phyloP scores from a whole-genome alignment of 306 rosid genomes.

The Mucuna pruriens region DNA sequence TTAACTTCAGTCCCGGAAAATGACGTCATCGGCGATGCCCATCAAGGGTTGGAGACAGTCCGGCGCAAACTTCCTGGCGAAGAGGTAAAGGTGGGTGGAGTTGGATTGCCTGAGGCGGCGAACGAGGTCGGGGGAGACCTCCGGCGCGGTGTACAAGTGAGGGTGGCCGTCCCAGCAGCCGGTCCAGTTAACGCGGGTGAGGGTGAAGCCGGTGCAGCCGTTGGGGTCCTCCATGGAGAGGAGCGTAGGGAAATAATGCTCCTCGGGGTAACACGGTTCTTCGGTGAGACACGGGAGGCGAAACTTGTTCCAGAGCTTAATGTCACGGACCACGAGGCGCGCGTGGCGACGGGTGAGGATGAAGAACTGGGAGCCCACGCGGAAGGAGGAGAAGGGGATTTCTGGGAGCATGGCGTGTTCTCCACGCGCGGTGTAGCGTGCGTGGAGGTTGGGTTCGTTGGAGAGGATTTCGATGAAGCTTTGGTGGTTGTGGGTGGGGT shows the following conservation, averaged over 20 bases:
- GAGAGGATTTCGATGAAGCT: slow-evolving; percentile 71
- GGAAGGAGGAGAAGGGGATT: slow-evolving; percentile 51
- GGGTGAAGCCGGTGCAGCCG: slow-evolving; percentile 62
- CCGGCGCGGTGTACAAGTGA: slow-evolving; percentile 50
- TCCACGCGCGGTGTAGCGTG: slow-evolving; percentile 60
- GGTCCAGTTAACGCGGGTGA: slow-evolving; percentile 76
- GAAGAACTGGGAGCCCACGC: slow-evolving; percentile 73
- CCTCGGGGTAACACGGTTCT: slow-evolving; percentile 69
- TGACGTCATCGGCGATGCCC: slow-evolving; percentile 58
- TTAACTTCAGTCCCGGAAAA: slow-evolving; percentile 61
- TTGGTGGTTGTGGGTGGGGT: neutral
- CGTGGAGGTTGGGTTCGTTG: slow-evolving; percentile 53
- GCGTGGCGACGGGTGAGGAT: slow-evolving; percentile 54
- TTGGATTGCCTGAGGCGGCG: slow-evolving; percentile 53
- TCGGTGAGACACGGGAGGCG: slow-evolving; percentile 54
- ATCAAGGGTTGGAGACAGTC: slow-evolving; percentile 54
- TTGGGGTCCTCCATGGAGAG: slow-evolving; percentile 62
- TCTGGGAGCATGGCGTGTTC: slow-evolving; percentile 59
- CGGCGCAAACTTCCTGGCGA: slow-evolving; percentile 73
- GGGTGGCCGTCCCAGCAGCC: slow-evolving; percentile 73
- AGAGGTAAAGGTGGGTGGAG: slow-evolving; percentile 48
- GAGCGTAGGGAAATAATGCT: slow-evolving; percentile 73
- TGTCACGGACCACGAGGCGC: slow-evolving; percentile 48
- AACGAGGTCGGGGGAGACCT: slow-evolving; percentile 56
- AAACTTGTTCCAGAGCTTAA: slow-evolving; percentile 60